Evolutionary conservation across 2,329 filamentous ascomycete species (phyloP), one percentile per base, ranked within the genome.

Genomic region (Xylaria sp.): DNA sequence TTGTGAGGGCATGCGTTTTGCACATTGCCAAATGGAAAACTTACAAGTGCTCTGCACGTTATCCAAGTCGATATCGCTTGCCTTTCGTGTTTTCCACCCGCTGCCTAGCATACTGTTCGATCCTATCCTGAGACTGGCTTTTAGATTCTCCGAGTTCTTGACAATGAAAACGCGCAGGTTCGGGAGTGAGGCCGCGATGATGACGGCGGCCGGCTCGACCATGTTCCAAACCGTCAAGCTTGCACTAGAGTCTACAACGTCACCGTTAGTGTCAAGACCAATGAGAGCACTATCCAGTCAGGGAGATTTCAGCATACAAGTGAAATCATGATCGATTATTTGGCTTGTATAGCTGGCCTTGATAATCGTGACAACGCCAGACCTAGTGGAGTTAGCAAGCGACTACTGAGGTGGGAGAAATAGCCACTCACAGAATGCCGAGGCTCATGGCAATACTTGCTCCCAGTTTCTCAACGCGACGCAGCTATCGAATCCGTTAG

Each of bases 391-490:
- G 13, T 67, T 51, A 67, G 63, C n/a, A 62, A 32, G 10, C 51
- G 37, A 34, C 32, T 13, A 23, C 9, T 25, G 18, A 34, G 0
- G 4, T 28, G 20, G 13, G 9, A 25, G 9, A 20, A 7, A 28
- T 46, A 39, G 15, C 65, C 65, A 48, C 69, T 68, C 41, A 71
- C 57, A 71, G 60, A 55, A 67, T 9, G 10, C 69, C 69, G 23
- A 71, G 66, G 23, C 69, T 71, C 63, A 71, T 57, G 3, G 66
- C 69, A 55, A 71, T 13, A 20, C 69, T 58, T 44, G 66, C 66
- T 23, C 69, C 69, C 2, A 71, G n/a, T 46, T 66, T 71, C 18
- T 71, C 69, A 50, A 69, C 55, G 13, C 69, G 66, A 3, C 67
- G 69, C 20, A 71, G 63, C 66, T 71, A 25, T 9, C 46, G 28